A percentile compares a stretch with the other conserved stretches of the same genome.
phyloP scores from a whole-genome alignment of 73 alveolate species.

The Uronychia setigera region DNA sequence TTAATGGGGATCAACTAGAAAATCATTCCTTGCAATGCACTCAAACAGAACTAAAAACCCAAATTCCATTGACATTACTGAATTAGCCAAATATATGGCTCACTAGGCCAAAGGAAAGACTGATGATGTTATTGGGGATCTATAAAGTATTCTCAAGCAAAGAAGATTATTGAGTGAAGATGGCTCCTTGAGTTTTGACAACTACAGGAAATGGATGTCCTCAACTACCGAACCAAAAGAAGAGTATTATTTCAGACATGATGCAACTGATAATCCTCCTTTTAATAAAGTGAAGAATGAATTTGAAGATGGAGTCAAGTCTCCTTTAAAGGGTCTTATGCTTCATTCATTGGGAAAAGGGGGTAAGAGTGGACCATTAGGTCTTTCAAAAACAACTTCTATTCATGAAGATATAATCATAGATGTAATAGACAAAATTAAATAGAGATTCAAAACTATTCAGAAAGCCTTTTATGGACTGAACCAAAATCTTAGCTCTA shows the following conservation, averaged over 20 bases:
- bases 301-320: slow-evolving; percentile 6
- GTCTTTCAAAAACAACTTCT: neutral
- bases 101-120: neutral
- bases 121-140: slow-evolving; percentile 9
- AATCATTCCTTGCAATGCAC: slow-evolving; percentile 52
- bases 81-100: neutral
- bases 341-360: neutral
- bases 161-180: neutral
- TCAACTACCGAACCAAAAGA: slow-evolving; percentile 30
- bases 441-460: neutral
- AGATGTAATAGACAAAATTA: neutral
- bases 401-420: neutral
- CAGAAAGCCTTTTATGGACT: neutral
- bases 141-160: slow-evolving; percentile 13
- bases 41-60: neutral
- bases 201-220: slow-evolving; percentile 49
- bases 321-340: neutral
- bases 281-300: neutral
- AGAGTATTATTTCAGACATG: slow-evolving; percentile 55
- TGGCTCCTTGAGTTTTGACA: neutral
- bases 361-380: neutral
- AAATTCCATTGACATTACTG: neutral
- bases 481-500: neutral
- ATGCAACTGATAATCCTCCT: slow-evolving; percentile 28
- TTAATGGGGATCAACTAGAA: slow-evolving; percentile 59